A percentile compares a stretch with the other conserved stretches of the same genome.
Conservation (phyloP, 495 filamentous ascomycete species). For the Coniosporium apollinis region DNA sequence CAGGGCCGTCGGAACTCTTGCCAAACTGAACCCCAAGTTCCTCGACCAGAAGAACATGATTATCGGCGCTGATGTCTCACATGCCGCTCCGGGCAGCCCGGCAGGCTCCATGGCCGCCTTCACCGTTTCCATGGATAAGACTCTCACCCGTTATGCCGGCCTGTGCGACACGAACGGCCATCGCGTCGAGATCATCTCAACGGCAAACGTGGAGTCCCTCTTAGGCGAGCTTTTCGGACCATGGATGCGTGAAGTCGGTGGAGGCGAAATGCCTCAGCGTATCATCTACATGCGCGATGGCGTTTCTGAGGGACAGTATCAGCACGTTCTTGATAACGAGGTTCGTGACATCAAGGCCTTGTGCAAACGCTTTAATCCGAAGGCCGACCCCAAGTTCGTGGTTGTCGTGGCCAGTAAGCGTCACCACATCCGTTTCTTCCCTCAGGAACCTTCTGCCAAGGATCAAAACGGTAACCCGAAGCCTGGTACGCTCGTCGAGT, state of each 20-base stretch:
- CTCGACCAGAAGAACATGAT: constrained; percentile 41
- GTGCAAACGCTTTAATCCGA: constrained; percentile 24
- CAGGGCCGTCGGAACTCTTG: constrained; percentile 19
- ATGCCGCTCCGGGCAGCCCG: constrained; percentile 46
- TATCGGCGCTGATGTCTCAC: constrained; percentile 81
- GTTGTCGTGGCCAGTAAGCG: constrained; percentile 84
- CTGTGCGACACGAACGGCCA: constrained; percentile 61
- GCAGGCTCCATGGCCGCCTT: constrained; percentile 73
- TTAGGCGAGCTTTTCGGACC: constrained; percentile 40
- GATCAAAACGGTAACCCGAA: constrained; percentile 65
- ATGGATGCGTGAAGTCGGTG: constrained; percentile 43
- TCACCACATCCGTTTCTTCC: constrained; percentile 87
- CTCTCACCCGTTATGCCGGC: constrained; percentile 49
- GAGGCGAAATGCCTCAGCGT: constrained; percentile 36
- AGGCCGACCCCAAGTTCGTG: constrained; percentile 42
- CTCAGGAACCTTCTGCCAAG: constrained; percentile 31
- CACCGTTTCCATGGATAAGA: constrained; percentile 56
- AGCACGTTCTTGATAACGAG: constrained; percentile 59
- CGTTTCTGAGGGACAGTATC: constrained; percentile 72
- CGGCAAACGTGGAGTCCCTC: constrained; percentile 43
- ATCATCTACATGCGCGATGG: constrained; percentile 93
- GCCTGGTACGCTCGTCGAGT: constrained; percentile 72
- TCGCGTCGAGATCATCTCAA: constrained; percentile 55
- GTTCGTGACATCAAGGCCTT: constrained; percentile 47
- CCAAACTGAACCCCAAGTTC: background rate